These are phyloP conservation scores for Curvularia spicifera DNA, from an alignment of 2,329 filamentous ascomycete genomes.

Conservation along the genomic window DNA sequence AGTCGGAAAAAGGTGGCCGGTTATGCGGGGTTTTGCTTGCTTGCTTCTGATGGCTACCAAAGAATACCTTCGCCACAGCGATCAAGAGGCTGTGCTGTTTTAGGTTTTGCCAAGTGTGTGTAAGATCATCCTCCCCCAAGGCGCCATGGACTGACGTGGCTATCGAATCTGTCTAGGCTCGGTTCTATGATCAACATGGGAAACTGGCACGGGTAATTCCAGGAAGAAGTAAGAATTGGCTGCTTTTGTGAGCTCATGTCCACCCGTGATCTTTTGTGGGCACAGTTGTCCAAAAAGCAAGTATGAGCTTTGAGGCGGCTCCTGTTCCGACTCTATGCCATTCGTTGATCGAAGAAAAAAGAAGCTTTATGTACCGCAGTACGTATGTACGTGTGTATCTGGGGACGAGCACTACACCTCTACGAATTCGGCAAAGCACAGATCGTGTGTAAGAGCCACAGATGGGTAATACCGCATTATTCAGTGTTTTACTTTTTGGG, in stretches of 20 bases:
- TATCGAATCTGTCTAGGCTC: background rate
- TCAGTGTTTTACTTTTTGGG: background rate
- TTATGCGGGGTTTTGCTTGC: background rate
- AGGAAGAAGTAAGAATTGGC: background rate
- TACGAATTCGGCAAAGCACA: background rate
- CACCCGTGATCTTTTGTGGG: background rate
- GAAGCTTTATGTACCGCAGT: background rate
- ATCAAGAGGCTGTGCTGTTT: background rate
- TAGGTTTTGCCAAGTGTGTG: background rate
- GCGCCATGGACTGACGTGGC: constrained; percentile 4
- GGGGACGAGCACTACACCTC: background rate
- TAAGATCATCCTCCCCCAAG: background rate
- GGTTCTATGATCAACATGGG: background rate
- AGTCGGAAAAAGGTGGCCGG: background rate
- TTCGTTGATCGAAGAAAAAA: background rate
- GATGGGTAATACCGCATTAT: background rate
- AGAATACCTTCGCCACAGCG: background rate
- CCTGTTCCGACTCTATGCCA: background rate
- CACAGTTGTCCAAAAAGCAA: background rate
- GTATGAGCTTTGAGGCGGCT: background rate
- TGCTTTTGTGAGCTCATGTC: background rate
- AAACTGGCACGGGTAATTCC: background rate
- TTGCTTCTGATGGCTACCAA: background rate
- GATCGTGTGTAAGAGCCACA: background rate
- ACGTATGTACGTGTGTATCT: background rate